phyloP scores from a whole-genome alignment of 2,329 filamentous ascomycete species.

The Trichophyton rubrum region DNA sequence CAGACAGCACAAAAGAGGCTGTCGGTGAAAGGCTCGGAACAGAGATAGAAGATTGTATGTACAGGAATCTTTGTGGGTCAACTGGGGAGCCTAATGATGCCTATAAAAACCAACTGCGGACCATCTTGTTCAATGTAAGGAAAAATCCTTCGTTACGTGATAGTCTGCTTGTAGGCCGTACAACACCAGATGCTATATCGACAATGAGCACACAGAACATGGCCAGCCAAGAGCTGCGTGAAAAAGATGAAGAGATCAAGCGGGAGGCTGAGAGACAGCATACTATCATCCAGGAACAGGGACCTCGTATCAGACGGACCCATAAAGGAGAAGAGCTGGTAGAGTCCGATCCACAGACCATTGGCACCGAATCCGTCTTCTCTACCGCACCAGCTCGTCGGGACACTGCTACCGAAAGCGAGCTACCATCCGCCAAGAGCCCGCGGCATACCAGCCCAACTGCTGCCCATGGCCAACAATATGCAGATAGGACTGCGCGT shows the following conservation, averaged over 20 bases:
- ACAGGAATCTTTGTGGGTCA: slow-evolving; percentile 39
- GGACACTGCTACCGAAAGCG: slow-evolving; percentile 22
- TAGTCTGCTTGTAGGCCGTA: slow-evolving; percentile 57
- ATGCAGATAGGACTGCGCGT: slow-evolving; percentile 18
- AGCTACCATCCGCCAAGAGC: slow-evolving; percentile 15
- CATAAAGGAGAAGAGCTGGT: slow-evolving; percentile 92
- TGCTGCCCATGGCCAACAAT: not conserved
- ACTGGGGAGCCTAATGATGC: slow-evolving; percentile 42
- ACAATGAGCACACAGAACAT: slow-evolving; percentile 83
- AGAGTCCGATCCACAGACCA: slow-evolving; percentile 52
- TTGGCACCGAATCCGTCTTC: slow-evolving; percentile 36
- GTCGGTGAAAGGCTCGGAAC: slow-evolving; percentile 60
- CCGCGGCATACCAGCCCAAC: slow-evolving; percentile 8
- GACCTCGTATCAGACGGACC: slow-evolving; percentile 69
- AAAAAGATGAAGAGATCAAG: slow-evolving; percentile 44
- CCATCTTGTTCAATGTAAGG: slow-evolving; percentile 77
- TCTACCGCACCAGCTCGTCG: slow-evolving; percentile 35
- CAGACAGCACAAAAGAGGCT: slow-evolving; percentile 50
- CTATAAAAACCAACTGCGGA: slow-evolving; percentile 56
- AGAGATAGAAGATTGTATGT: slow-evolving; percentile 62
- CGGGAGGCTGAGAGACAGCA: slow-evolving; percentile 50
- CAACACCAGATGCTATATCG: slow-evolving; percentile 66
- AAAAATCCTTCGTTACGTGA: slow-evolving; percentile 68
- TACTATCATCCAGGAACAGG: slow-evolving; percentile 64
- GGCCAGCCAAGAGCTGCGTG: slow-evolving; percentile 77